Percentiles rank a stretch among this genome's conserved stretches.
Evolutionary conservation across 768 basidiomycete genomes (phyloP).

Genomic region (Tricholoma matsutake): DNA sequence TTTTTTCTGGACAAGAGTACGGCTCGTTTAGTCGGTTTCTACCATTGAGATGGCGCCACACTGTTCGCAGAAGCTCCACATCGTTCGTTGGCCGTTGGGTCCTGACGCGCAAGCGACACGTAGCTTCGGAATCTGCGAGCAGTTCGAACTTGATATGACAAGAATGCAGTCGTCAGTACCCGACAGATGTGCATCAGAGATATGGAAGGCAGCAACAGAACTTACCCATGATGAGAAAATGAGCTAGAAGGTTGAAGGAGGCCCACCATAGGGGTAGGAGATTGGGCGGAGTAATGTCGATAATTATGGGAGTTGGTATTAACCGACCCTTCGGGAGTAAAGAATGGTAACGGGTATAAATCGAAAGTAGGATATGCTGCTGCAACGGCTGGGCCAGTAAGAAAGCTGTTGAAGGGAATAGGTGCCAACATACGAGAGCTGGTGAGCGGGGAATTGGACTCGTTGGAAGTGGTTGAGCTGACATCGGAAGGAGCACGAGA

Average conservation of each 20-base stretch:
- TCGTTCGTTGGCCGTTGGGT: slow-evolving; percentile 66
- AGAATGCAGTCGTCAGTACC: slow-evolving; percentile 1
- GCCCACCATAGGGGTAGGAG: slow-evolving; percentile 48
- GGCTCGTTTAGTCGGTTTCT: slow-evolving; percentile 56
- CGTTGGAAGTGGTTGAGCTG: slow-evolving; percentile 53
- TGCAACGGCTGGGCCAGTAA: slow-evolving; percentile 12
- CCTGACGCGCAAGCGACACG: slow-evolving; percentile 75
- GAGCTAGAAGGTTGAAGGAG: slow-evolving; percentile 62
- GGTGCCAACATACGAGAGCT: slow-evolving; percentile 44
- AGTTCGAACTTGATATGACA: slow-evolving; percentile 46
- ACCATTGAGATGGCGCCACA: slow-evolving; percentile 90
- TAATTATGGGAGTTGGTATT: slow-evolving; percentile 46
- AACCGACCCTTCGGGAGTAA: slow-evolving; percentile 44
- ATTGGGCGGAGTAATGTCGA: slow-evolving; percentile 40
- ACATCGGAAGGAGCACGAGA: slow-evolving; percentile 63
- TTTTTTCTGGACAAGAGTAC: background rate
- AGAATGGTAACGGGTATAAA: slow-evolving; percentile 54
- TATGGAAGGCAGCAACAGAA: slow-evolving; percentile 6
- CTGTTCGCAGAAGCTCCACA: slow-evolving; percentile 89
- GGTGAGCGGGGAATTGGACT: slow-evolving; percentile 43
- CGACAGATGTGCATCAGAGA: background rate
- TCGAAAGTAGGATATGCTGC: slow-evolving; percentile 62
- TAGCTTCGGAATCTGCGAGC: slow-evolving; percentile 80
- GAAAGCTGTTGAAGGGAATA: slow-evolving; percentile 1
- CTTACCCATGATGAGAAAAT: slow-evolving; percentile 73